Evolutionary conservation across 2,329 filamentous ascomycete species (phyloP).

Genomic region (Anthostomella pinea): DNA sequence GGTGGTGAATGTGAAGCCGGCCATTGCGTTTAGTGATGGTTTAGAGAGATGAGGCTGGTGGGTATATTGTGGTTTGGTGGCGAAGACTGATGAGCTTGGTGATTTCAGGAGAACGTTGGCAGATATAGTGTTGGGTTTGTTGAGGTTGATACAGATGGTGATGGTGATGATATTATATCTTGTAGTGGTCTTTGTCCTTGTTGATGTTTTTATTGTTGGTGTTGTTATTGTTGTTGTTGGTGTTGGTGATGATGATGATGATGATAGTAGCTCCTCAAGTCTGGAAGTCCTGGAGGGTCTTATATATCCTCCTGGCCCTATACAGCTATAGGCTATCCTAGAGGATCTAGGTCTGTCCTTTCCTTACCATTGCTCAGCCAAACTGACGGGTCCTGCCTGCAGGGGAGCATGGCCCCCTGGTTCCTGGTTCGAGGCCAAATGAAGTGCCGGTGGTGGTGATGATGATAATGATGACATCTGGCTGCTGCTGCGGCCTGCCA

Average conservation of each 20-base stretch:
- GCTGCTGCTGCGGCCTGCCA: slow-evolving; percentile 11
- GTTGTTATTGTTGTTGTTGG: slow-evolving; percentile 4
- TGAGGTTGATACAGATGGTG: slow-evolving; percentile 27
- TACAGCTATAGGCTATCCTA: slow-evolving; percentile 6
- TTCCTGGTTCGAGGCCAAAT: no score
- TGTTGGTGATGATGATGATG: slow-evolving; percentile 9
- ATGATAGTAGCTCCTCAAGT: slow-evolving; percentile 15
- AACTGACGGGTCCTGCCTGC: slow-evolving; percentile 1
- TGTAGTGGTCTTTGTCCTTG: slow-evolving; percentile 13
- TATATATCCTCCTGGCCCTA: slow-evolving; percentile 24
- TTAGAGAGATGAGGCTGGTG: slow-evolving; percentile 5
- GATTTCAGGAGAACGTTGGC: slow-evolving; percentile 4
- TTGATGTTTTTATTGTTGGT: slow-evolving; percentile 4
- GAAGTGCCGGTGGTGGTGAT: no score
- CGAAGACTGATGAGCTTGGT: slow-evolving; percentile 5
- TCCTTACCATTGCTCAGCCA: neutral
- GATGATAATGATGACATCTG: slow-evolving; percentile 10
- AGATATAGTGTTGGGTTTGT: slow-evolving; percentile 7
- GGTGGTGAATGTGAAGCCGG: slow-evolving; percentile 32
- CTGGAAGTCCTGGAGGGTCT: slow-evolving; percentile 15
- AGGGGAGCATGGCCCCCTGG: no score
- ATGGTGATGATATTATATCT: slow-evolving; percentile 9
- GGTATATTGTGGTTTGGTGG: slow-evolving; percentile 5
- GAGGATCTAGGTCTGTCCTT: neutral
- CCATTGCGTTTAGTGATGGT: slow-evolving; percentile 33